Evolutionary conservation across 768 basidiomycete species (phyloP).

Genomic region (Tylopilus sp.): DNA sequence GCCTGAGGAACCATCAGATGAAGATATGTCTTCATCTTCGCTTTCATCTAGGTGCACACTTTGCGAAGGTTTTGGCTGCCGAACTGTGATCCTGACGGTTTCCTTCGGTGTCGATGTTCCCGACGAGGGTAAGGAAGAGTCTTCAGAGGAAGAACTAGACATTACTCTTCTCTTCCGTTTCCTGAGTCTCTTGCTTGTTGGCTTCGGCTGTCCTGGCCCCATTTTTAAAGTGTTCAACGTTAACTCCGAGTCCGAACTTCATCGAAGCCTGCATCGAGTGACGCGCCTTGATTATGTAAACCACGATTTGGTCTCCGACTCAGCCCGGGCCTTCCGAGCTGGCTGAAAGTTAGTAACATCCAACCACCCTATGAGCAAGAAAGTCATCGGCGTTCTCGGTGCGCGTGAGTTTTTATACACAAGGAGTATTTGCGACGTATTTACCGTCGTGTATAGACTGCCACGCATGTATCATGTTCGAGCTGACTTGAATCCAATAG

Average conservation of each 20-base stretch:
- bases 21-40: conserved; percentile 14
- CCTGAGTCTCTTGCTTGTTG: conserved; percentile 44
- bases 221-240: not conserved
- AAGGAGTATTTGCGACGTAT: not conserved
- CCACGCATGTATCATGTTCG: not conserved
- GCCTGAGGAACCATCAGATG: conserved; percentile 14
- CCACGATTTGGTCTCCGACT: too few species aligned
- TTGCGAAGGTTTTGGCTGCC: conserved; percentile 4
- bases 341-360: too few species aligned
- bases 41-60: not conserved
- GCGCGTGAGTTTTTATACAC: conserved; percentile 21
- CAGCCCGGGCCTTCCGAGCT: too few species aligned
- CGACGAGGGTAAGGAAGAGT: conserved; percentile 20
- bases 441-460: conserved; percentile 13
- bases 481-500: conserved; percentile 37
- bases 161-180: conserved; percentile 53
- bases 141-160: conserved; percentile 36
- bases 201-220: conserved; percentile 31
- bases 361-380: conserved; percentile 29
- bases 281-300: too few species aligned
- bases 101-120: conserved; percentile 8
- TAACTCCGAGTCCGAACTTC: too few species aligned
- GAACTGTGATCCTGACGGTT: conserved; percentile 10
- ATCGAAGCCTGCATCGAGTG: too few species aligned
- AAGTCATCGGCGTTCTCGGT: conserved; percentile 30